These are phyloP conservation scores for Alternaria gansuensis DNA, from an alignment of 2,329 filamentous ascomycete species.

Conservation along the genomic window DNA sequence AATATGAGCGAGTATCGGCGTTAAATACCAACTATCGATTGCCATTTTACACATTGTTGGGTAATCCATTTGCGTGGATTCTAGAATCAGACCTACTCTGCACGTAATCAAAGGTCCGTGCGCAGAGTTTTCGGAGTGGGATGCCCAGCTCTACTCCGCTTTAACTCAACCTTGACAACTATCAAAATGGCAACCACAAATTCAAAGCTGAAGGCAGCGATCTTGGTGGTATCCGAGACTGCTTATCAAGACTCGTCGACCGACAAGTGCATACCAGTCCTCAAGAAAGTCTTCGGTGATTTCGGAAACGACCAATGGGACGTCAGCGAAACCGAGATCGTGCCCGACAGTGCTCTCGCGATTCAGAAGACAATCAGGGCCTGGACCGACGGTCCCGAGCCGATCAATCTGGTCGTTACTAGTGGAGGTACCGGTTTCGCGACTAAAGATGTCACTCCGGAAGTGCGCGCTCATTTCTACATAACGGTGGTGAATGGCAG, in stretches of 20 bases:
- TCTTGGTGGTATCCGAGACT: slow-evolving; percentile 91
- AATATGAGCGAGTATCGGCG: slow-evolving; percentile 45
- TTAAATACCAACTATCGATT: slow-evolving; percentile 35
- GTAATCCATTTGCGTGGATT: not conserved
- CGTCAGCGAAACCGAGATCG: slow-evolving; percentile 74
- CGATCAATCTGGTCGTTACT: slow-evolving; percentile 80
- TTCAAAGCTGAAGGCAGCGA: slow-evolving; percentile 71
- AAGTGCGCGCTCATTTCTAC: slow-evolving; percentile 63
- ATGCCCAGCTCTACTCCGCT: slow-evolving; percentile 32
- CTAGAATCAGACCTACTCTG: slow-evolving; percentile 12
- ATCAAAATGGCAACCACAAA: slow-evolving; percentile 47
- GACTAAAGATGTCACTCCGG: slow-evolving; percentile 83
- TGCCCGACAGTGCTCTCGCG: slow-evolving; percentile 75
- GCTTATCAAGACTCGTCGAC: slow-evolving; percentile 80
- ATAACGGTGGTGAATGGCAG: not conserved
- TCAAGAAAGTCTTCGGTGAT: slow-evolving; percentile 73
- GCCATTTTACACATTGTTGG: slow-evolving; percentile 2
- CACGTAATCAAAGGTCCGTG: slow-evolving; percentile 31
- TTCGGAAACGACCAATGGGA: slow-evolving; percentile 77
- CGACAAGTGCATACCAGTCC: slow-evolving; percentile 73
- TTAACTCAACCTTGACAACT: slow-evolving; percentile 24
- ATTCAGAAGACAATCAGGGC: slow-evolving; percentile 77
- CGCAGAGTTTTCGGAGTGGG: slow-evolving; percentile 26
- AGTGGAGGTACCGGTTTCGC: slow-evolving; percentile 96
- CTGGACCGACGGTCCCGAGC: slow-evolving; percentile 73